Evolutionary conservation across 495 filamentous ascomycete genomes (phyloP), one percentile per base, ranked within the genome.

Genomic region (Amniculicola lignicola): DNA sequence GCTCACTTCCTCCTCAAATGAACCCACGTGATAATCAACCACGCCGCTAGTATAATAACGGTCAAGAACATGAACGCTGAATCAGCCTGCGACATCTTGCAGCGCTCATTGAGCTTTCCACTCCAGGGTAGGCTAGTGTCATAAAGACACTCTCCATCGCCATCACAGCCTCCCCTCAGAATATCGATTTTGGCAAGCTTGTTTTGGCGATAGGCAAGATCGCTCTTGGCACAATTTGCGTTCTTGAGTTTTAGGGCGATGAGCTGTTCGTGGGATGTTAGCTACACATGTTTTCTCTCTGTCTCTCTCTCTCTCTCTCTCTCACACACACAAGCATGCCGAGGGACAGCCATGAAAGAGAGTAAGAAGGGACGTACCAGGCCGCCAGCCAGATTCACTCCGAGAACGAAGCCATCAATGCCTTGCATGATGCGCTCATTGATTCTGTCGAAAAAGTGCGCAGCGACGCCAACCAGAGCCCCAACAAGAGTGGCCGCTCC

Each of bases 361-460:
- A n/a, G n/a, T n/a, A n/a, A n/a, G n/a, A n/a, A n/a, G n/a, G n/a
- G n/a, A 40, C 81, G 60, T 75, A 82, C 80, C 46, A 81, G 74
- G 16, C 73, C 81, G 27, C 74, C 78, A 11, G 74, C 78, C 3
- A 82, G 65, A 67, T 25, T 54, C 23, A 49, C 9, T 1, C 54
- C 10, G 1, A 21, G 6, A 19, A 54, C 10, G 3, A 50, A 0
- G 9, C n/a, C 49, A 28, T 60, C 57, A 6, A 53, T 43, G 35
- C 48, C 23, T 19, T 49, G 39, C 23, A 54, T 12, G 14, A 48
- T 10, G 6, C 10, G 10, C 10, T 18, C 37, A 10, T 40, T 9
- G 9, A 40, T 9, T 18, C 11, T 10, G 6, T 47, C 40, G 25
- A 60, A 15, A 41, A 41, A 60, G 12, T 4, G 18, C 2, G 41